Conservation (phyloP, 306 rosid genomes). For the Quercus gilva region DNA sequence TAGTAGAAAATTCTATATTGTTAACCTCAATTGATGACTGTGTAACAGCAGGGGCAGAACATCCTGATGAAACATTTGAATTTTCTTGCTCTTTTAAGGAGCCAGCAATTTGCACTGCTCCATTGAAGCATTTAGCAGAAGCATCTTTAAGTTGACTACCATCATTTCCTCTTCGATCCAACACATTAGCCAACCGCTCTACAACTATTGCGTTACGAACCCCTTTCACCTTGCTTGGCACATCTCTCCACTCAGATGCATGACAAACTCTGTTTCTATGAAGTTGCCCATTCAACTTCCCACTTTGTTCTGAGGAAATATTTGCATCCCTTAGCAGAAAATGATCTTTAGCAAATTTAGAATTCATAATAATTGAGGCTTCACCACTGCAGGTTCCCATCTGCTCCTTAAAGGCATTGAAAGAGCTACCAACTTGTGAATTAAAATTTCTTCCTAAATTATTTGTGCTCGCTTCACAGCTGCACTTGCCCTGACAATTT, state of each 20-base stretch:
- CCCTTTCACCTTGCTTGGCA: slow-evolving; percentile 52
- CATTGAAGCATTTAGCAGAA: slow-evolving; percentile 28
- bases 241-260: slow-evolving; percentile 62
- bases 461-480: slow-evolving; percentile 23
- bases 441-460: slow-evolving; percentile 29
- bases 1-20: slow-evolving; percentile 38
- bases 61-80: slow-evolving; percentile 55
- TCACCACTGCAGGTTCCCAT: slow-evolving; percentile 25
- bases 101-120: slow-evolving; percentile 15
- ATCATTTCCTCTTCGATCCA: slow-evolving; percentile 34
- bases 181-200: slow-evolving; percentile 28
- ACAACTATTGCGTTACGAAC: slow-evolving; percentile 28
- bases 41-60: slow-evolving; percentile 50
- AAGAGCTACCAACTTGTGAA: slow-evolving; percentile 31
- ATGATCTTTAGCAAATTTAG: slow-evolving; percentile 33
- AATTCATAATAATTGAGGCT: slow-evolving; percentile 26
- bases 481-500: slow-evolving; percentile 27
- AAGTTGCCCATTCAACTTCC: slow-evolving; percentile 25
- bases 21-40: slow-evolving; percentile 44
- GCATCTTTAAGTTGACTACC: slow-evolving; percentile 26
- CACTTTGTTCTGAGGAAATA: slow-evolving; percentile 26
- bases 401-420: slow-evolving; percentile 21
- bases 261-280: slow-evolving; percentile 21
- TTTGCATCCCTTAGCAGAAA: slow-evolving; percentile 15
- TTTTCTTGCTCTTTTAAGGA: slow-evolving; percentile 43